These are phyloP conservation scores for Aspergillus brasiliensis DNA, from an alignment of 2,329 filamentous ascomycete genomes.

Conservation along the genomic window DNA sequence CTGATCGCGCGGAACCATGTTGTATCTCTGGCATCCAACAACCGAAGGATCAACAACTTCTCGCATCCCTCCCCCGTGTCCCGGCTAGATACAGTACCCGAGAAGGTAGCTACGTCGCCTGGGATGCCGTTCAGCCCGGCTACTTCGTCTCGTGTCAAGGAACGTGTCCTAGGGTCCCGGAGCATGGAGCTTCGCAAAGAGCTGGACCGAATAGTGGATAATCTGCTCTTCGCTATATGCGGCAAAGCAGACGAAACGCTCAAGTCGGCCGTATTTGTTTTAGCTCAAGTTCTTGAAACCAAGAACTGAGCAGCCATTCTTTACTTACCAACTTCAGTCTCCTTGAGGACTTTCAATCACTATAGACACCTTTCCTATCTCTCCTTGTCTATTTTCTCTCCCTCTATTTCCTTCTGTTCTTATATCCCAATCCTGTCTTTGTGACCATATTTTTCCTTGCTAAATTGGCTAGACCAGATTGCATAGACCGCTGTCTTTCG, in stretches of 20 bases:
- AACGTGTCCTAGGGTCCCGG: conserved; percentile 33
- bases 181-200: conserved; percentile 33
- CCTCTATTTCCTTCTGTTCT: not conserved
- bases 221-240: conserved; percentile 39
- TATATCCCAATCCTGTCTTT: not conserved
- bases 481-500: conserved; percentile 8
- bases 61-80: conserved; percentile 23
- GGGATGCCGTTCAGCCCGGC: conserved; percentile 33
- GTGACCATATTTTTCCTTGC: not conserved
- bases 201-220: conserved; percentile 40
- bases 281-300: conserved; percentile 42
- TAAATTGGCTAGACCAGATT: conserved; percentile 7
- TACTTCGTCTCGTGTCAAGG: conserved; percentile 30
- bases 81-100: conserved; percentile 33
- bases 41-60: conserved; percentile 26
- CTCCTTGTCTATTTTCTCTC: not conserved
- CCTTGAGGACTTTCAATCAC: conserved; percentile 4
- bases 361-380: conserved; percentile 2
- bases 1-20: conserved; percentile 43
- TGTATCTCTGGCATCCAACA: conserved; percentile 30
- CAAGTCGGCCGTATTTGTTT: conserved; percentile 40
- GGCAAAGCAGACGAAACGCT: conserved; percentile 38
- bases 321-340: not conserved
- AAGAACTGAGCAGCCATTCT: conserved; percentile 24
- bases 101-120: conserved; percentile 36